phyloP scores from a whole-genome alignment of 495 filamentous ascomycete genomes.

The Xylaria longipes region DNA sequence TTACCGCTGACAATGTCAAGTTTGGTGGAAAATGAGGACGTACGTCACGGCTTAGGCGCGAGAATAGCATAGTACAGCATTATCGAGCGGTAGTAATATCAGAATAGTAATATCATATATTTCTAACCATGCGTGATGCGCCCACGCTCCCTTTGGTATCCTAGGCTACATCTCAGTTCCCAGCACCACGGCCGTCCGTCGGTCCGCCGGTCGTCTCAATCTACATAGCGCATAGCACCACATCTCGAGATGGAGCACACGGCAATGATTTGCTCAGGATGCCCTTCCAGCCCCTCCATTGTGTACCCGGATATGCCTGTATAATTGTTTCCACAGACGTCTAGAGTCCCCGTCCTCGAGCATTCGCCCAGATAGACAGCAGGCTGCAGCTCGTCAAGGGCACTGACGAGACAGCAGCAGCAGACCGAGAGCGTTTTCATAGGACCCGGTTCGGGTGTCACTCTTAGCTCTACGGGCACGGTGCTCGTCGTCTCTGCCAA shows the following conservation, averaged over 20 bases:
- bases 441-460: background rate
- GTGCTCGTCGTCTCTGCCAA: background rate
- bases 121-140: background rate
- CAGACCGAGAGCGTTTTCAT: background rate
- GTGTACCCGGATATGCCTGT: slow-evolving; percentile 4
- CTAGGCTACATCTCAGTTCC: background rate
- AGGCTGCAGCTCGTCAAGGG: background rate
- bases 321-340: slow-evolving; percentile 18
- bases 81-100: background rate
- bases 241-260: background rate
- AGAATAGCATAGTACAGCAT: background rate
- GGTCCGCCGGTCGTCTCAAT: background rate
- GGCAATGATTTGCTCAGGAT: background rate
- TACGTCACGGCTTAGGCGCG: background rate
- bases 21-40: background rate
- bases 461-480: background rate
- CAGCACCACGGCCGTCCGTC: background rate
- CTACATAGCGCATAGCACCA: background rate
- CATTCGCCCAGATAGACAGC: slow-evolving; percentile 11
- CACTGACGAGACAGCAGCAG: background rate
- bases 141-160: slow-evolving; percentile 20
- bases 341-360: slow-evolving; percentile 20
- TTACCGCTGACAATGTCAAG: slow-evolving; percentile 30
- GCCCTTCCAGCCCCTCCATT: background rate
- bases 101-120: slow-evolving; percentile 10